Percentiles rank a stretch among this genome's conserved stretches.
phyloP scores from a whole-genome alignment of 2,329 filamentous ascomycete genomes.

The Orbilia brochopaga region DNA sequence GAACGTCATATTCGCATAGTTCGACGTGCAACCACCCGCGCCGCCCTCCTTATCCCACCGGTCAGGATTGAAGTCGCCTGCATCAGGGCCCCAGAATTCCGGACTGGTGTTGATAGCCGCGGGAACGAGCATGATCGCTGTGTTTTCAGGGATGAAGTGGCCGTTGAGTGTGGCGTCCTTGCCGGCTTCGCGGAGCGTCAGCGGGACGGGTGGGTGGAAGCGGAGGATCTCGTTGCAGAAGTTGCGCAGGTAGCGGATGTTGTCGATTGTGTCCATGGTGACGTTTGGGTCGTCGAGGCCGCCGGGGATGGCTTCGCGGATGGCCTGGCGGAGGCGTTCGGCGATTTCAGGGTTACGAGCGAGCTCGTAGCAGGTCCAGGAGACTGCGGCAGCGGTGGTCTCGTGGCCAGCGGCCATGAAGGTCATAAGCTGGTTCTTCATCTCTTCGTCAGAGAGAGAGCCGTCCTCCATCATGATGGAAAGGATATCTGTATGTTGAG shows the following conservation, averaged over 20 bases:
- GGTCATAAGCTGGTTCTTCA: slow-evolving; percentile 90
- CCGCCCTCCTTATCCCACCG: slow-evolving; percentile 67
- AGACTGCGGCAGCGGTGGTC: slow-evolving; percentile 71
- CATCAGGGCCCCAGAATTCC: slow-evolving; percentile 77
- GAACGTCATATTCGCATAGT: slow-evolving; percentile 81
- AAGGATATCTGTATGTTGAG: slow-evolving; percentile 73
- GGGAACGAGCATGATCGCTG: slow-evolving; percentile 69
- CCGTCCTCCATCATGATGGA: slow-evolving; percentile 70
- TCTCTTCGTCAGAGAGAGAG: slow-evolving; percentile 74
- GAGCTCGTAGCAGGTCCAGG: slow-evolving; percentile 77
- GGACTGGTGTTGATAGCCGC: slow-evolving; percentile 73
- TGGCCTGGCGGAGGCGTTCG: slow-evolving; percentile 73
- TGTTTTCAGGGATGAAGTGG: slow-evolving; percentile 72
- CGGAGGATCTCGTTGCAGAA: slow-evolving; percentile 79
- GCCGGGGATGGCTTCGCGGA: slow-evolving; percentile 67
- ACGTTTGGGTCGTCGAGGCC: slow-evolving; percentile 56
- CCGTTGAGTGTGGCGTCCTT: slow-evolving; percentile 70
- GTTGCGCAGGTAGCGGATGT: slow-evolving; percentile 84
- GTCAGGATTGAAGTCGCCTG: slow-evolving; percentile 76
- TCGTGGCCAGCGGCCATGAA: slow-evolving; percentile 74
- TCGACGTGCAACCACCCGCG: slow-evolving; percentile 72
- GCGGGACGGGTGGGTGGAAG: slow-evolving; percentile 72
- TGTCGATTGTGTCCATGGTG: slow-evolving; percentile 59
- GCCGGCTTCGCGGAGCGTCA: slow-evolving; percentile 71
- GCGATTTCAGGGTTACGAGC: slow-evolving; percentile 67